Base-by-base conservation (phyloP, 495 filamentous ascomycete genomes). In the Chaetomium tenue region DNA sequence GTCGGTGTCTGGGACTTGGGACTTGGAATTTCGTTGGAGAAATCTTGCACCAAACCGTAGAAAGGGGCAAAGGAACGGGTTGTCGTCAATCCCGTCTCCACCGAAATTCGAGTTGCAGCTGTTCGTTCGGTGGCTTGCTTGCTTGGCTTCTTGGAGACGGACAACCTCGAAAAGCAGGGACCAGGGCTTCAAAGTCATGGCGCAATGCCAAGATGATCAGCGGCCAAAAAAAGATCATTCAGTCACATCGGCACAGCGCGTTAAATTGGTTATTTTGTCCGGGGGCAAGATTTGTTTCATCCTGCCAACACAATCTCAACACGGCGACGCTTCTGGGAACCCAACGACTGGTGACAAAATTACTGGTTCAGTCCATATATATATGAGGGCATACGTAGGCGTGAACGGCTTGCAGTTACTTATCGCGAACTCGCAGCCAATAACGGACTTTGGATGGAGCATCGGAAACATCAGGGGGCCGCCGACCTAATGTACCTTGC, bases 151-250 rank as follows among this genome's bases (percentile, higher is more conserved):
- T 13, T 26, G 22, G 4, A 6, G 48, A 52, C 18, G 46, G 8
- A 44, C 40, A 50, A 15, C 20, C 26, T 12, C 28, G 28, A 63
- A 40, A 50, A 28, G 1, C 26, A 28, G 30, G 60, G 53, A 28
- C 28, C n/a, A 9, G 42, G 53, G 28, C 22, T 52, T 20, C n/a
- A 5, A 39, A 18, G 48, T 8, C 46, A 42, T 40, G 30, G 47
- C 54, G 30, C 46, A 22, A 48, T 51, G 63, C 63, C 63, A 64
- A 64, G 63, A 59, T 9, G 55, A 64, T 64, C 63, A 28, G 48
- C 63, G 28, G 1, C 47, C 56, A 52, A 51, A 57, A 63, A 58
- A 58, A 59, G 63, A 59, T 44, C 22, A 3, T n/a, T 13, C 23
- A 1, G 51, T 23, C 51, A 18, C 23, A 40, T 63, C n/a, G 33